Evolutionary conservation across 768 basidiomycete species (phyloP).

Genomic region (Pulveroboletus sp.): DNA sequence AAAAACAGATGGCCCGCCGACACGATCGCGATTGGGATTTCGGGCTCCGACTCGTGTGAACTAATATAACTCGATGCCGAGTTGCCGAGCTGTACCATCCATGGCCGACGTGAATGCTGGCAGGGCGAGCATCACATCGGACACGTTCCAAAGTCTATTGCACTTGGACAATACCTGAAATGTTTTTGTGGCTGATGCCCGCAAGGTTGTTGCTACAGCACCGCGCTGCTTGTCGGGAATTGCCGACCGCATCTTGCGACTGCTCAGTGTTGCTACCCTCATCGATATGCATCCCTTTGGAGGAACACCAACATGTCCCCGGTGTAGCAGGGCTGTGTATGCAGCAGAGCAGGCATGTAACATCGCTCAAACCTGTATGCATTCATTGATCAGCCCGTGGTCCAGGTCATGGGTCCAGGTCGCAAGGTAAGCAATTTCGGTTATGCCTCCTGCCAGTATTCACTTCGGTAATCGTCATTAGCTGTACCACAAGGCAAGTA

Average conservation of each 20-base stretch:
- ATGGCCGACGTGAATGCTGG: too few relatives aligned
- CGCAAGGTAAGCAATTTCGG: constrained; percentile 60
- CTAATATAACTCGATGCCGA: constrained; percentile 14
- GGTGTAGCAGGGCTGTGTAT: constrained; percentile 77
- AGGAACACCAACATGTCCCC: constrained; percentile 68
- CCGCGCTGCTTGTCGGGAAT: constrained; percentile 7
- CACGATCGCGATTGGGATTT: constrained; percentile 33
- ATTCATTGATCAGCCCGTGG: constrained; percentile 9
- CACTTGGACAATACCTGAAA: too few relatives aligned
- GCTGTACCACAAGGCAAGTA: constrained; percentile 76
- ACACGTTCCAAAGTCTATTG: too few relatives aligned
- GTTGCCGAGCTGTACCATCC: constrained; percentile 4
- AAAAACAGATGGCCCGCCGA: constrained; percentile 6
- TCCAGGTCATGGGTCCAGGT: constrained; percentile 80
- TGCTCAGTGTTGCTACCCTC: too few relatives aligned
- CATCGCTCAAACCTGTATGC: background rate
- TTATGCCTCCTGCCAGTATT: background rate
- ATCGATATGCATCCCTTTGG: constrained; percentile 66
- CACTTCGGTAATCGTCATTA: constrained; percentile 24
- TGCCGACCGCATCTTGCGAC: constrained; percentile 10
- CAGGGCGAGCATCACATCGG: too few relatives aligned
- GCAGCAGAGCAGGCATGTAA: constrained; percentile 77
- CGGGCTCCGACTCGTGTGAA: constrained; percentile 38
- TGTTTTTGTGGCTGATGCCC: too few relatives aligned
- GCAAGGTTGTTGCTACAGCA: too few relatives aligned